Percentiles rank a stretch among this genome's conserved stretches.
These are phyloP conservation scores for Mesotaenium endlicherianum DNA, from an alignment of 139 green algal species.

Conservation along the genomic window DNA sequence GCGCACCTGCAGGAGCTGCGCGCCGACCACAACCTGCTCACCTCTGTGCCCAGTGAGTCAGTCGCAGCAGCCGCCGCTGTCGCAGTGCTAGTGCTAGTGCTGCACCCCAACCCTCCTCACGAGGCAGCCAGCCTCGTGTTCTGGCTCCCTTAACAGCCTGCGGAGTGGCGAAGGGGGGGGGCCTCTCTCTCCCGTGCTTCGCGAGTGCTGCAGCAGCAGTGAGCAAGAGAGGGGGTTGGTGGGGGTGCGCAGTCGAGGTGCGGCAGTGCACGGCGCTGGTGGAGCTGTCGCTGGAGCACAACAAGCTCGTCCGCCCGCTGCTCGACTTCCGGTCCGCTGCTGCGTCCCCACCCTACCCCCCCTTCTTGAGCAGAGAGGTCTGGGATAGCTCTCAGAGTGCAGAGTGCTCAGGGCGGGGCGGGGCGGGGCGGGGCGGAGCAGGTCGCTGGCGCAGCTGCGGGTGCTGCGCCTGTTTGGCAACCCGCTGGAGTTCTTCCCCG, in stretches of 20 bases:
- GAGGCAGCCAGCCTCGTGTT: too few relatives aligned
- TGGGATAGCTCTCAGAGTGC: too few relatives aligned
- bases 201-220: too few relatives aligned
- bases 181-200: too few relatives aligned
- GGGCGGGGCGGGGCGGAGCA: neutral
- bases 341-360: too few relatives aligned
- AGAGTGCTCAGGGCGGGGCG: too few relatives aligned
- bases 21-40: conserved; percentile 77
- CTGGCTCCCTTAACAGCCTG: too few relatives aligned
- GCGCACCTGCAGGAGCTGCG: conserved; percentile 63
- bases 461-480: conserved; percentile 78
- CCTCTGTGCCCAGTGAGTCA: conserved; percentile 74
- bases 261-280: conserved; percentile 62
- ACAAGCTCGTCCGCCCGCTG: conserved; percentile 72
- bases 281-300: conserved; percentile 83
- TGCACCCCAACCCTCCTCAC: too few relatives aligned
- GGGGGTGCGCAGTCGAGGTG: conserved; percentile 32
- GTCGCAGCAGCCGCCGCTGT: too few relatives aligned
- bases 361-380: too few relatives aligned
- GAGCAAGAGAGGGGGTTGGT: neutral
- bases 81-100: too few relatives aligned
- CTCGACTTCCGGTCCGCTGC: conserved; percentile 64
- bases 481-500: conserved; percentile 89
- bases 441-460: conserved; percentile 29
- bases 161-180: too few relatives aligned